Evolutionary conservation across 306 rosid species (phyloP), one percentile per base, ranked within the genome.

Genomic region (Ammopiptanthus mongolicus): DNA sequence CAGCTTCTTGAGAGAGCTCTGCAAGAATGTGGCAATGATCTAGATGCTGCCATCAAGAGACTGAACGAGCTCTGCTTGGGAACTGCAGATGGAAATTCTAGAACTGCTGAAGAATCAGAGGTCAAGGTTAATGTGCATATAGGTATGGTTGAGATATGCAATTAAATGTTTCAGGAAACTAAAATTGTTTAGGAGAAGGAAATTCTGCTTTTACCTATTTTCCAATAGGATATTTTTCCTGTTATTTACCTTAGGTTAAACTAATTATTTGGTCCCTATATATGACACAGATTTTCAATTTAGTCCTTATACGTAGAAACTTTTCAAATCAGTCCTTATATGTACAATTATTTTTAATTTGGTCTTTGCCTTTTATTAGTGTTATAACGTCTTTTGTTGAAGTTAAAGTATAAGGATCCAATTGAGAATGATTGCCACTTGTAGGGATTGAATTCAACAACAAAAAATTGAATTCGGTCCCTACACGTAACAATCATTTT

Each of bases 21-120:
- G 42, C 92, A 95, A 44, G 97, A 92, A 72, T 88, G 91, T 78
- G 93, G 85, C 19, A 85, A 92, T 75, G 96, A 95, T 76, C 36
- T 95, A 53, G 99, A 95, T 83, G 89, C 90, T 81, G 96, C 99
- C 66, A 85, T 92, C 80, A 86, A 79, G 86, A 85, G 88, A 36
- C 69, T 95, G 81, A 83, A 72, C n/a, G 88, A 85, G 78, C 91
- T 89, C 69, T 83, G 86, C 84, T 73, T 95, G 74, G 91, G 90
- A 66, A 77, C 89, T 60, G 65, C 80, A 0, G 84, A 73, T 33
- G 87, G 64, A 62, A 82, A 68, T 71, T 50, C 78, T 2, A 85
- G 47, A 69, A 42, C 84, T 55, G 73, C 78, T 12, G 83, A 66
- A 42, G 84, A 73, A 64, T 25, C 79, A 3, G 83, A 65, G 71